Evolutionary conservation across 2,329 filamentous ascomycete genomes (phyloP), one percentile per base, ranked within the genome.

Genomic region (Diaporthe sp.): DNA sequence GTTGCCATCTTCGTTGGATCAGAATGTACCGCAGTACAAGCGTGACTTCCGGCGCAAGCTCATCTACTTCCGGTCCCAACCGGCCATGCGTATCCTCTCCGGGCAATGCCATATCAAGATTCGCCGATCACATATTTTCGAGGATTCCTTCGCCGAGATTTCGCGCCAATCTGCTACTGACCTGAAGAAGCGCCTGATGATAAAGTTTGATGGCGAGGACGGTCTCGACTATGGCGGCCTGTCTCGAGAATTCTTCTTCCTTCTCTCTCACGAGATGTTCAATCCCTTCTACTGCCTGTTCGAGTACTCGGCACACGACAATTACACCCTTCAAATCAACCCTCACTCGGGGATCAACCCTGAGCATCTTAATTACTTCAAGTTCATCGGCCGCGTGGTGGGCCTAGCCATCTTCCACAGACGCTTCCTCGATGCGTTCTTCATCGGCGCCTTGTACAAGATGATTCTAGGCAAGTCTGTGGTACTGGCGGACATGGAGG

Each of bases 261-360:
- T 99, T 53, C 91, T 99, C 72, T 98, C 96, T 22, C 97, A 99
- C 86, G 97, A 99, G 87, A 99, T 99, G 97, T 99, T 99, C 88
- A 99, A 99, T 84, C 97, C 97, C 42, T 99, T 99, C 86, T 99
- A 99, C 87, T 99, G 97, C 83, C 89, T 99, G 71, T 99, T 99
- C 88, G 97, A 99, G 86, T 99, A 99, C 85, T 98, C 97, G 35
- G 97, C 97, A 51, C 97, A 99, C 88, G 97, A 99, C 91, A 99
- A 99, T 87, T 99, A 99, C 86, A 99, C 97, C 39, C 93, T 99
- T 72, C 97, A 99, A 86, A 99, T 99, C 88, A 99, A 99, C 86
- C 97, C 97, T 59, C 97, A 99, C 84, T 99, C 97, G 27, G 97
- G 97, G 77, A 98, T 99, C 85, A 99, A 99, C 85, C 97, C 97